Evolutionary conservation across 2,329 filamentous ascomycete species (phyloP).

Genomic region (Penicillium sclerotigenum): DNA sequence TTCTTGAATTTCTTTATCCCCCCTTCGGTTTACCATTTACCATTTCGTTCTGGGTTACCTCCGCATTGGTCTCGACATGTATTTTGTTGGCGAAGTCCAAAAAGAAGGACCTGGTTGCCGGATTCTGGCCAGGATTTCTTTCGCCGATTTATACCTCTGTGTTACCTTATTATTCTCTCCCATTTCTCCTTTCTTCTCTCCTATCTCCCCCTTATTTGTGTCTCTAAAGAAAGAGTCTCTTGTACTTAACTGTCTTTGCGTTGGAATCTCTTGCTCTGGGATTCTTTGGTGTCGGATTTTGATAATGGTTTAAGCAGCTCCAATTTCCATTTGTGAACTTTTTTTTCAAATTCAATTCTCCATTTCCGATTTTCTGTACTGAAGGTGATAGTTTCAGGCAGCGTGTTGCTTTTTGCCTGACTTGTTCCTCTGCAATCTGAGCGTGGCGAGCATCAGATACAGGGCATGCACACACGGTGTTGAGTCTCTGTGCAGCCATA

Average conservation of each 20-base stretch:
- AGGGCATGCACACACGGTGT: slow-evolving; percentile 14
- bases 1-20: slow-evolving; percentile 32
- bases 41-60: slow-evolving; percentile 37
- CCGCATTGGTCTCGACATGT: slow-evolving; percentile 27
- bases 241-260: slow-evolving; percentile 26
- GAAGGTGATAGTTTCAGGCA: neutral
- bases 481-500: neutral
- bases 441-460: slow-evolving; percentile 17
- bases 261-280: slow-evolving; percentile 12
- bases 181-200: slow-evolving; percentile 6
- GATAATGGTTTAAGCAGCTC: slow-evolving; percentile 28
- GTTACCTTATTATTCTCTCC: slow-evolving; percentile 17
- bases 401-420: neutral
- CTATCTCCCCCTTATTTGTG: slow-evolving; percentile 12
- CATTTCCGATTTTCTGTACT: neutral
- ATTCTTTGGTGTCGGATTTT: slow-evolving; percentile 22
- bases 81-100: slow-evolving; percentile 19
- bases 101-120: slow-evolving; percentile 19
- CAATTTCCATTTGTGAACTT: slow-evolving; percentile 24
- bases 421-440: slow-evolving; percentile 6
- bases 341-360: slow-evolving; percentile 8
- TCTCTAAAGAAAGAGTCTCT: slow-evolving; percentile 22
- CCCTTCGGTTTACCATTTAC: slow-evolving; percentile 25
- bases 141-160: slow-evolving; percentile 15
- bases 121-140: slow-evolving; percentile 21